Evolutionary conservation across 2,329 filamentous ascomycete species (phyloP).

Genomic region (Neonectria coccinea): DNA sequence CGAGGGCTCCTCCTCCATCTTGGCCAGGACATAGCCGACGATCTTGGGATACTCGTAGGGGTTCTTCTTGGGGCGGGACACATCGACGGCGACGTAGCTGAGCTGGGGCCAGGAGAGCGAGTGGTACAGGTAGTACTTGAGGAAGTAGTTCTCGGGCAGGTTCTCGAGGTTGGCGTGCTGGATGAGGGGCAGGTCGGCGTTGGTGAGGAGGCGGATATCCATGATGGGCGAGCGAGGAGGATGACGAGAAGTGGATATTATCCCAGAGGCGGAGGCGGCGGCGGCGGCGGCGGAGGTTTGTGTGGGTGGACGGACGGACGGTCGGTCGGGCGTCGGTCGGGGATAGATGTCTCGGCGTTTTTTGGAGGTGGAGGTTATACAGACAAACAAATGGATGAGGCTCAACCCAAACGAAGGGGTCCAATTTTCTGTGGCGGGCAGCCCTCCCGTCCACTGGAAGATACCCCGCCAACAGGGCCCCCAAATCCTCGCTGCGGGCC

Average conservation of each 20-base stretch:
- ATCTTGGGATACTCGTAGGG: conserved; percentile 95
- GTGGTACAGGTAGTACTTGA: conserved; percentile 99
- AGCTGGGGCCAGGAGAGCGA: conserved; percentile 98
- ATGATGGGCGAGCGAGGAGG: conserved; percentile 61
- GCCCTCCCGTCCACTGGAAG: conserved; percentile 9
- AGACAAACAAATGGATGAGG: conserved; percentile 5
- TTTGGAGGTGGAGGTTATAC: conserved; percentile 8
- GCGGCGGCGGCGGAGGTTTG: background rate
- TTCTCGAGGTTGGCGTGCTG: conserved; percentile 99
- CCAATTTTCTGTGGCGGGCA: conserved; percentile 15
- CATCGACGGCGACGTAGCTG: conserved; percentile 94
- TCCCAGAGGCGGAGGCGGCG: background rate
- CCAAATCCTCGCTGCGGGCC: background rate
- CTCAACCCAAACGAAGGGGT: conserved; percentile 17
- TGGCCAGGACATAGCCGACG: conserved; percentile 98
- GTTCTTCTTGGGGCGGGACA: conserved; percentile 80
- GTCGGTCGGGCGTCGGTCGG: background rate
- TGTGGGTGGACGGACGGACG: background rate
- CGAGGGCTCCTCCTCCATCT: conserved; percentile 98
- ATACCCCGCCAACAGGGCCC: background rate
- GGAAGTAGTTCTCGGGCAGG: conserved; percentile 99
- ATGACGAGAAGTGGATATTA: background rate
- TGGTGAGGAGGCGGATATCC: conserved; percentile 89
- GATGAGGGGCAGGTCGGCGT: conserved; percentile 88
- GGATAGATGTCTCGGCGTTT: conserved; percentile 2